A percentile compares a stretch with the other conserved stretches of the same genome.
Conservation (phyloP, 495 filamentous ascomycete species). For the Melanomma pulvis-pyrius region DNA sequence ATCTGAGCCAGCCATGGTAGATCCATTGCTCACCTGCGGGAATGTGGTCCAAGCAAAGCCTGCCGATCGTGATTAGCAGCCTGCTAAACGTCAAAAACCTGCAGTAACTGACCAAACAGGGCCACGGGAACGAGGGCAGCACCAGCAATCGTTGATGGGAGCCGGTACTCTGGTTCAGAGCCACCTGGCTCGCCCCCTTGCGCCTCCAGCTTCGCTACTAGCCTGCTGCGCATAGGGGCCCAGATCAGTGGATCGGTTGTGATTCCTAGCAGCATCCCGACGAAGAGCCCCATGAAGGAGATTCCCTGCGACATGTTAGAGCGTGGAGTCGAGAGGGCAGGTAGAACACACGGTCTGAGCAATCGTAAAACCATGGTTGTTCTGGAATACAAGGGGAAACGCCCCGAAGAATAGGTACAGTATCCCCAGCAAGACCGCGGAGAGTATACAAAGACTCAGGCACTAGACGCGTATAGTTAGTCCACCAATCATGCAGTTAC, state of each 20-base stretch:
- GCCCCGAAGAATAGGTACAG: conserved; percentile 96
- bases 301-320: conserved; percentile 49
- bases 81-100: conserved; percentile 14
- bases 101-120: conserved; percentile 65
- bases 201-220: conserved; percentile 62
- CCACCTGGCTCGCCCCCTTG: conserved; percentile 59
- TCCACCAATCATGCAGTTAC: conserved; percentile 17
- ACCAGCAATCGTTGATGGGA: conserved; percentile 80
- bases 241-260: conserved; percentile 71
- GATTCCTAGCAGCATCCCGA: conserved; percentile 75
- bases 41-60: conserved; percentile 50
- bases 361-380: conserved; percentile 75
- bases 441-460: conserved; percentile 79
- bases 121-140: conserved; percentile 77
- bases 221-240: conserved; percentile 65
- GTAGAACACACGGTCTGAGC: conserved; percentile 63
- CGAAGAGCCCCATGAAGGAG: conserved; percentile 78
- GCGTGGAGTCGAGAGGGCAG: background rate
- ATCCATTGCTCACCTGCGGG: conserved; percentile 40
- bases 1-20: conserved; percentile 19
- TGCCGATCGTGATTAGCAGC: conserved; percentile 35
- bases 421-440: conserved; percentile 82
- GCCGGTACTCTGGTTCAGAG: conserved; percentile 81
- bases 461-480: conserved; percentile 49
- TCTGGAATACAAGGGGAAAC: conserved; percentile 79